Evolutionary conservation across 495 filamentous ascomycete genomes (phyloP), one percentile per base, ranked within the genome.

Genomic region (Xylaria castorea): DNA sequence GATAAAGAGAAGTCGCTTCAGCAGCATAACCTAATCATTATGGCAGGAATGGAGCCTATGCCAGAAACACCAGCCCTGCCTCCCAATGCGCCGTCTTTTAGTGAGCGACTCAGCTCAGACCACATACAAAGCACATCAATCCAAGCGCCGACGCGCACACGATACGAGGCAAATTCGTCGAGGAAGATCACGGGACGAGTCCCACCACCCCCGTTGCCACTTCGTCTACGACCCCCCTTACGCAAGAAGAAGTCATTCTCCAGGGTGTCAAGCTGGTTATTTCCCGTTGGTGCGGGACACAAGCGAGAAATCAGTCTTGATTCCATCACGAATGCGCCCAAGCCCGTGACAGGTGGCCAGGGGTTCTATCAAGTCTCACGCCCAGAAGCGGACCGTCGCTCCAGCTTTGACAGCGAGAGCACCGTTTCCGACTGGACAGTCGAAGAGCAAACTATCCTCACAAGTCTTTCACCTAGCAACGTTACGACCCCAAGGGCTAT

Each of bases 181-280:
- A 75, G 78, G 16, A 77, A 78, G 38, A 70, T 74, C 20, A 74
- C 81, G 64, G 80, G 80, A 16, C 73, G 81, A 8, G 77, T 80
- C 16, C 83, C 86, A n/a, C 85, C 86, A 1, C 87, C 85, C 0
- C 87, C 87, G 8, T 81, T 88, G 4, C 86, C 86, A 0, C 82
- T 88, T 20, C 81, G 87, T 32, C 81, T 87, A 6, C 82, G 85
- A 48, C 83, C 83, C 20, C 84, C 85, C 12, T 76, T 86, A 48
- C 79, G 87, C 42, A 88, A 88, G 77, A 88, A 88, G 82, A 89
- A 88, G 71, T 88, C 85, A 27, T 88, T 89, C 75, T 86, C 85
- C 1, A 80, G 85, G 64, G 85, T 89, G 32, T 88, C 87, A 30
- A 83, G 77, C 71, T 89, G 87, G 87, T 80, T 89, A 7, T 86